Base-by-base conservation (phyloP, 164 flowering plant genomes). In the Amborella trichopoda region DNA sequence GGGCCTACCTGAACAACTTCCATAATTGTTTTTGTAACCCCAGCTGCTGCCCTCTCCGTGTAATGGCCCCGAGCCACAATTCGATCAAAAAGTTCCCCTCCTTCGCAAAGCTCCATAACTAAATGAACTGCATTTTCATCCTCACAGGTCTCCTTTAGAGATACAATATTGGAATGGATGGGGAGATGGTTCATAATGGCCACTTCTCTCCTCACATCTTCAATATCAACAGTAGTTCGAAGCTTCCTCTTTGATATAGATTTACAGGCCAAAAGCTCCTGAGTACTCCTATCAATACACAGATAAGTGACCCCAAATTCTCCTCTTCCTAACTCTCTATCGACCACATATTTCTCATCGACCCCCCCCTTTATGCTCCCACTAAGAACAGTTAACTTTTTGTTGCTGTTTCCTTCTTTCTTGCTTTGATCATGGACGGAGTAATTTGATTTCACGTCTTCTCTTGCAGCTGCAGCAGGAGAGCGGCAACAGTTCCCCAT, bases 31-130 rank as follows among this genome's bases (percentile, higher is more conserved):
- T 79, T 46, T 1, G 76, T 72, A 13, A 88, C 94, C 0, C 73
- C 73, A 0, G 94, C 97, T 1, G 97, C 95, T 0, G 93, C 89
- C 14, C 95, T 43, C 62, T 88, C 97, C 1, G 82, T 78, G 34
- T 88, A 88, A 46, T 84, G 91, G 22, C 96, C 94, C 1, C 94
- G 54, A 0, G 96, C 90, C 6, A 87, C 96, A 42, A 87, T 87
- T 74, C 96, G 78, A 64, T 84, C 96, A 41, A 88, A 88, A 22
- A 88, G 69, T 65, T 88, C 96, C 0, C 96, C 94, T 0, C 96
- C 96, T 55, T 84, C 96, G 34, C 94, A 88, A 54, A 88, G 44
- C 76, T 88, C 96, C 94, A 88, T 88, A 48, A 88, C 91, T 60
- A 84, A 68, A 74, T 88, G 96, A 54, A 88, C 95, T 2, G 94